These are phyloP conservation scores for Globisporangium mamillatum DNA, from an alignment of 352 stramenopile species.

Conservation along the genomic window DNA sequence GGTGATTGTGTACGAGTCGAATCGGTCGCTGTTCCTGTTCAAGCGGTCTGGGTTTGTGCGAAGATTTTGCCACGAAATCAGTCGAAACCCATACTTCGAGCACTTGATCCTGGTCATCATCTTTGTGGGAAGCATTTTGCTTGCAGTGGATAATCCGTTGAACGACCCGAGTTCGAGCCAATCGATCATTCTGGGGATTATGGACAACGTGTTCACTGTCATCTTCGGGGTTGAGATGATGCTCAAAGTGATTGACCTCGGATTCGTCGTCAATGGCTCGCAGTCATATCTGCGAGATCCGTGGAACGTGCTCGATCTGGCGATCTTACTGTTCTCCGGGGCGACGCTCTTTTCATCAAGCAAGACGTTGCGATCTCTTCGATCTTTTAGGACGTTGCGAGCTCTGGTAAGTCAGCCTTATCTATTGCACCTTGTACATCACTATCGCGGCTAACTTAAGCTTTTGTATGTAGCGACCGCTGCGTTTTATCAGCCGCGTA, in stretches of 20 bases:
- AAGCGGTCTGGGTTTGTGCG: conserved; percentile 19
- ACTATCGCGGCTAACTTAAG: neutral
- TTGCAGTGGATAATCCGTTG: conserved; percentile 67
- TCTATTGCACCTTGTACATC: neutral
- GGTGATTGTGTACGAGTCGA: conserved; percentile 18
- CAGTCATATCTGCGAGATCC: conserved; percentile 58
- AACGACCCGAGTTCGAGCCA: conserved; percentile 36
- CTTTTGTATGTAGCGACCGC: conserved; percentile 28
- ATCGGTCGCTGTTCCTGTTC: conserved; percentile 37
- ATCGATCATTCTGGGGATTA: conserved; percentile 24
- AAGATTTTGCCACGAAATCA: conserved; percentile 20
- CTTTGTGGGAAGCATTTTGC: conserved; percentile 48
- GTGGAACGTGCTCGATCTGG: conserved; percentile 81
- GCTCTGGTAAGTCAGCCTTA: conserved; percentile 42
- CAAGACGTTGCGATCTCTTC: conserved; percentile 44
- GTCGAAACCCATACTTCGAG: conserved; percentile 51
- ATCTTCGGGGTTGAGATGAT: conserved; percentile 74
- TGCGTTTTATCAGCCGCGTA: conserved; percentile 68
- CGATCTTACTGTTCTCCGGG: conserved; percentile 55
- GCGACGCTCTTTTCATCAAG: conserved; percentile 37
- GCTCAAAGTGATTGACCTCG: conserved; percentile 69
- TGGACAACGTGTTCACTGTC: conserved; percentile 51
- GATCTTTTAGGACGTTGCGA: conserved; percentile 61
- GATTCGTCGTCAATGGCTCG: conserved; percentile 51
- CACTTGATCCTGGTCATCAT: conserved; percentile 62